A percentile compares a stretch with the other conserved stretches of the same genome.
Conservation (phyloP, 169 alveolate genomes). For the Prorocentrum cordatum region DNA sequence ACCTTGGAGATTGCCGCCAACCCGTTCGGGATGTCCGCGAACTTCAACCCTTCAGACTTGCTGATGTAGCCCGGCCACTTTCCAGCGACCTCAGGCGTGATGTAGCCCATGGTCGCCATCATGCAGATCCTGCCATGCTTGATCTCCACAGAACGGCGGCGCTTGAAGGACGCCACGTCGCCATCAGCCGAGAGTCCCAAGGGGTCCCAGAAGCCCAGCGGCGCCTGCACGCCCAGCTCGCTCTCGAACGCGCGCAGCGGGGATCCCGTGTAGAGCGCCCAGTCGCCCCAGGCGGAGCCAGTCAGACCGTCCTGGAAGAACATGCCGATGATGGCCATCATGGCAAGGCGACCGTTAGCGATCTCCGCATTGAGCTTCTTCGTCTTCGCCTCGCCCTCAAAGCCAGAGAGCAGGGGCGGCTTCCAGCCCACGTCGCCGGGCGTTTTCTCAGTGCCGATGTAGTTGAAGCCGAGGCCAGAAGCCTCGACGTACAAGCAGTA, state of each 20-base stretch:
- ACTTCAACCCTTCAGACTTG: neutral
- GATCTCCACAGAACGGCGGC: neutral
- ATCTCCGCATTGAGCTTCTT: neutral
- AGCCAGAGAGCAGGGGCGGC: neutral
- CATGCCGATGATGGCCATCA: neutral
- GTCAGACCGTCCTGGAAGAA: neutral
- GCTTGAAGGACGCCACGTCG: neutral
- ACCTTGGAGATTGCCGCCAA: neutral
- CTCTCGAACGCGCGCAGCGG: neutral
- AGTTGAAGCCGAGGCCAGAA: neutral
- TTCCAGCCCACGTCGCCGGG: conserved; percentile 22
- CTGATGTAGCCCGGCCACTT: neutral
- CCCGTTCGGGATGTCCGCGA: neutral
- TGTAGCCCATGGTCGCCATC: neutral
- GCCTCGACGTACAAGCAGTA: neutral
- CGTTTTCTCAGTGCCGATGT: neutral
- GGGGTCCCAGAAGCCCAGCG: neutral
- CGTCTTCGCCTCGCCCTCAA: neutral
- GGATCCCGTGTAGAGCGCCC: neutral
- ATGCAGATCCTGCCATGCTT: neutral
- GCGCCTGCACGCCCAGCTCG: neutral
- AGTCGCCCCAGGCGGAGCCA: neutral
- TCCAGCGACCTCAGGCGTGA: neutral
- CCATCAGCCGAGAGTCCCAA: neutral
- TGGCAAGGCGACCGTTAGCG: neutral